Evolutionary conservation across 2,329 filamentous ascomycete genomes (phyloP).

Genomic region (Curvularia sp.): DNA sequence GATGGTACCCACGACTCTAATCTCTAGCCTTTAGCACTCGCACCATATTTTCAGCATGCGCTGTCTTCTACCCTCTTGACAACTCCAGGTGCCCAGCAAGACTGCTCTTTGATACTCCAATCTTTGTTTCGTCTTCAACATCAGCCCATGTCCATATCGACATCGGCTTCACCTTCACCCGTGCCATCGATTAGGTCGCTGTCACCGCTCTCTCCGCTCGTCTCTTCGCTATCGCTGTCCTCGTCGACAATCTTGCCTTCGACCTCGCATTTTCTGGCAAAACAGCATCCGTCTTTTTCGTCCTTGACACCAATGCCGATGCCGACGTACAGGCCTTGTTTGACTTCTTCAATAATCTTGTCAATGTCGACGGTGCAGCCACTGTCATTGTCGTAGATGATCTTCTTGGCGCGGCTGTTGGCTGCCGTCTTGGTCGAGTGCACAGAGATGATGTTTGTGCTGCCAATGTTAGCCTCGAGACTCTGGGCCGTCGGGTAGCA

Average conservation of each 20-base stretch:
- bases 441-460: conserved; percentile 28
- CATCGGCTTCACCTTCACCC: conserved; percentile 4
- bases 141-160: conserved; percentile 21
- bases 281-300: conserved; percentile 20
- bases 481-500: conserved; percentile 26
- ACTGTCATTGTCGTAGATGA: conserved; percentile 29
- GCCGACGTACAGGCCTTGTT: conserved; percentile 30
- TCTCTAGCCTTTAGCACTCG: neutral
- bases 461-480: conserved; percentile 29
- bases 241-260: conserved; percentile 34
- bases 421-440: conserved; percentile 28
- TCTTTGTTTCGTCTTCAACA: neutral
- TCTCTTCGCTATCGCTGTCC: conserved; percentile 25
- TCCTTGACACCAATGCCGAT: conserved; percentile 30
- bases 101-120: conserved; percentile 6
- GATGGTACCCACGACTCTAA: neutral
- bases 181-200: conserved; percentile 14
- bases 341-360: conserved; percentile 34
- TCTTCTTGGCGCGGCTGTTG: conserved; percentile 33
- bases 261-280: conserved; percentile 35
- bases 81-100: conserved; percentile 2
- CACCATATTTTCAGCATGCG: neutral
- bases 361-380: conserved; percentile 30
- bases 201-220: conserved; percentile 9
- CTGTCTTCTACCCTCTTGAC: conserved; percentile 2